These are phyloP conservation scores for Scheffersomyces segobiensis DNA, from an alignment of 1,139 yeast species.

Conservation along the genomic window DNA sequence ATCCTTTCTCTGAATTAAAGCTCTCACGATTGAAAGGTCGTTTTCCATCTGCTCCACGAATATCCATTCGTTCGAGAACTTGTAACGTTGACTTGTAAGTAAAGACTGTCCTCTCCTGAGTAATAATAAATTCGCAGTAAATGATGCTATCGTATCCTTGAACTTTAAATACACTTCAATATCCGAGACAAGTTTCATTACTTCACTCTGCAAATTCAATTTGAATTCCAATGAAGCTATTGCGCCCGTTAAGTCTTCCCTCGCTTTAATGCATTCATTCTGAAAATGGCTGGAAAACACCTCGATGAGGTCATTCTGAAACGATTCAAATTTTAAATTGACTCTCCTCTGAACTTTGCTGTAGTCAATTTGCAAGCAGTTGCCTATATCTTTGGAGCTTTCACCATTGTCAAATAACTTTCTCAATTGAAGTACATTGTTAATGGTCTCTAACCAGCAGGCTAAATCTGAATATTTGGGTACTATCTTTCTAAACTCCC, in stretches of 20 bases:
- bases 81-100: slow-evolving; percentile 46
- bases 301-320: slow-evolving; percentile 51
- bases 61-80: slow-evolving; percentile 58
- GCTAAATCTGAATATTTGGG: slow-evolving; percentile 29
- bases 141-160: slow-evolving; percentile 26
- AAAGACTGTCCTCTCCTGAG: slow-evolving; percentile 45
- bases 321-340: slow-evolving; percentile 54
- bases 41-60: slow-evolving; percentile 64
- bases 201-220: slow-evolving; percentile 17
- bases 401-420: slow-evolving; percentile 54
- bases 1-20: slow-evolving; percentile 41
- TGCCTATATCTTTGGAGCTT: slow-evolving; percentile 35
- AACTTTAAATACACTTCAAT: slow-evolving; percentile 17
- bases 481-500: slow-evolving; percentile 22
- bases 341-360: slow-evolving; percentile 57
- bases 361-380: slow-evolving; percentile 41
- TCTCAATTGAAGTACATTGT: slow-evolving; percentile 47
- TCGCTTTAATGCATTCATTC: slow-evolving; percentile 12
- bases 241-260: slow-evolving; percentile 15
- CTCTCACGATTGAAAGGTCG: slow-evolving; percentile 45
- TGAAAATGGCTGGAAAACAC: slow-evolving; percentile 43
- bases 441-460: slow-evolving; percentile 50
- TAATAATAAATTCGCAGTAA: slow-evolving; percentile 10
- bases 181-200: slow-evolving; percentile 16
- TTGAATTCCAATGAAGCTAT: slow-evolving; percentile 17